These are phyloP conservation scores for Parascedosporium putredinis DNA, from an alignment of 2,329 filamentous ascomycete species.

Conservation along the genomic window DNA sequence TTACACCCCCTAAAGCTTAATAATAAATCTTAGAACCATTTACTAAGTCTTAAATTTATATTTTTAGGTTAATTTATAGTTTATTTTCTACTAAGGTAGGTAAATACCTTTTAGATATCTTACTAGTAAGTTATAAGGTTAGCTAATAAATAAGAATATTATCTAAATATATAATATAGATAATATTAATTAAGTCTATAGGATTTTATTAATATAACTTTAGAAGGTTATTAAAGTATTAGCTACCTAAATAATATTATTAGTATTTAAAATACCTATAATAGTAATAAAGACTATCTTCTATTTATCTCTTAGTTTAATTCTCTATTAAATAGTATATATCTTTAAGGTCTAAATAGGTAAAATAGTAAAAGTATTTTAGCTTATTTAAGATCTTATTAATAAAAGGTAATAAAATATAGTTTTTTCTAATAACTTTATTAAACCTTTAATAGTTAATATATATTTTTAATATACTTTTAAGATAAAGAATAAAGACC, in stretches of 20 bases:
- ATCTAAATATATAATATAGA: not conserved
- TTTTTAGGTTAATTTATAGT: not conserved
- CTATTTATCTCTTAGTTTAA: constrained; percentile 9
- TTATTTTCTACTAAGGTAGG: not conserved
- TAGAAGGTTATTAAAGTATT: constrained; percentile 11
- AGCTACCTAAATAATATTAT: constrained; percentile 12
- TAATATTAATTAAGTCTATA: not conserved
- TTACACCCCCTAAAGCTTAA: not conserved
- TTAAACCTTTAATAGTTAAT: not conserved
- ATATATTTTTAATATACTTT: not conserved
- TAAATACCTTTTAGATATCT: not conserved
- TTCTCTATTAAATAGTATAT: constrained; percentile 8
- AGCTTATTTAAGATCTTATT: constrained; percentile 10
- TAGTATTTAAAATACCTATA: constrained; percentile 13
- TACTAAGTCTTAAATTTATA: not conserved
- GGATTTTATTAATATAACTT: not conserved
- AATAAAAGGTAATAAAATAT: not conserved
- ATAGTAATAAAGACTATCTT: constrained; percentile 10
- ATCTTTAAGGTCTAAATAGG: constrained; percentile 10
- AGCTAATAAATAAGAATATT: not conserved
- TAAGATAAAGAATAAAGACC: not conserved
- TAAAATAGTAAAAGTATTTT: constrained; percentile 7
- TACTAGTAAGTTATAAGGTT: not conserved
- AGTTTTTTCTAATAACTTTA: not conserved
- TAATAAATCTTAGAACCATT: not conserved